phyloP scores from a whole-genome alignment of 2,329 filamentous ascomycete genomes.

The Pseudogymnoascus sp. region DNA sequence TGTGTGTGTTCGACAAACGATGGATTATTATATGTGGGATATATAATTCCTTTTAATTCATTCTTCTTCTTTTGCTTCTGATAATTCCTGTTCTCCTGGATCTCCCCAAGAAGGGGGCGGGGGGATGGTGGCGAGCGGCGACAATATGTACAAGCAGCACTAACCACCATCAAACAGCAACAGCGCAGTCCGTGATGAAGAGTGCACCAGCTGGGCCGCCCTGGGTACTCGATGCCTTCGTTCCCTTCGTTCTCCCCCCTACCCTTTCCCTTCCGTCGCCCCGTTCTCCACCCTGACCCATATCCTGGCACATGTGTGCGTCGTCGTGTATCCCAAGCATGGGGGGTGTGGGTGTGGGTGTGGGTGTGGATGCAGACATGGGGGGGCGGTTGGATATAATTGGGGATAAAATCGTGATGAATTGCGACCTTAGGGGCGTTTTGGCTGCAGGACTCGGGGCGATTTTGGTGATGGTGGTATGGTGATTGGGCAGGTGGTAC shows the following conservation, averaged over 20 bases:
- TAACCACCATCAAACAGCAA: too few relatives aligned
- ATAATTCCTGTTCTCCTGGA: background rate
- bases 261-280: background rate
- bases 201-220: background rate
- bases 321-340: background rate
- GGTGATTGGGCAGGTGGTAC: background rate
- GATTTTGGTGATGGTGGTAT: background rate
- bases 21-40: background rate
- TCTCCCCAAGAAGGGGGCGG: background rate
- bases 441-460: background rate
- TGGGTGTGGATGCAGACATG: background rate
- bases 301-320: background rate
- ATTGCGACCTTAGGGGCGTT: background rate
- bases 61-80: background rate
- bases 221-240: background rate
- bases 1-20: too few relatives aligned
- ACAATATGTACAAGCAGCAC: background rate
- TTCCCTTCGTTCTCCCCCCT: too few relatives aligned
- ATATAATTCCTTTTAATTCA: background rate
- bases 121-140: background rate
- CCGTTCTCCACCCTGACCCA: background rate
- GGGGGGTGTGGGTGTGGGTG: too few relatives aligned
- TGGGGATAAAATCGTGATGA: background rate
- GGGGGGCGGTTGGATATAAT: background rate
- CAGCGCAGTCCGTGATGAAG: background rate